Evolutionary conservation across 2,329 filamentous ascomycete genomes (phyloP), one percentile per base, ranked within the genome.

Genomic region (Xylaria sp.): DNA sequence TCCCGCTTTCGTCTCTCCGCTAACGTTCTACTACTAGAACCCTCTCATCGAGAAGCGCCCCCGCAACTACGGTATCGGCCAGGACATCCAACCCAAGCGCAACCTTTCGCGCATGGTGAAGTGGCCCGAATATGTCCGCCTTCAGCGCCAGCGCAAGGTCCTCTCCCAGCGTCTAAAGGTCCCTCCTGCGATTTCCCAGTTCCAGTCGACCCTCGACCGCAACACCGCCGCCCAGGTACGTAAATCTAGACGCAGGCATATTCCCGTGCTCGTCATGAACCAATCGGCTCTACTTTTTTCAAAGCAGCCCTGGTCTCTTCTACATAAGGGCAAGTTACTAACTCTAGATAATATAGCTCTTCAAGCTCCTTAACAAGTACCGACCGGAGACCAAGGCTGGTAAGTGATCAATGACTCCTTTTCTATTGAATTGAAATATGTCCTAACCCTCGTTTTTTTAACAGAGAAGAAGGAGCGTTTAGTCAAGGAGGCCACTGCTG

Each of bases 301-400:
- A 27, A 14, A 36, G 21, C 27, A 17, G 6, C n/a, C 14, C 24
- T 34, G 5, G 3, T 19, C 51, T 5, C n/a, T 30, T 12, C 8
- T 11, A 30, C n/a, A 7, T 34, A 1, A 50, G 3, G 34, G 14
- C 21, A 47, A 11, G 7, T 24, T 32, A 50, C 42, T 55, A 14
- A 63, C 42, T 36, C 36, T 17, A 3, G 36, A 50, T 39, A 56
- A 14, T 48, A 57, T 27, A 67, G 57, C 59, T 71, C 75, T 96
- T 99, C 90, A 98, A 98, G 90, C 92, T 99, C 82, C 93, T 99
- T 82, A 97, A 97, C 93, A 99, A 99, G 90, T 99, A 99, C 92
- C 94, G 95, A 79, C 96, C 96, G 77, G 96, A 99, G 90, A 97
- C 93, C 85, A 98, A 98, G 91, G 87, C 88, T 79, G 69, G 68